A percentile compares a stretch with the other conserved stretches of the same genome.
phyloP scores from a whole-genome alignment of 208 protist species.

The Trypanosoma congolense region DNA sequence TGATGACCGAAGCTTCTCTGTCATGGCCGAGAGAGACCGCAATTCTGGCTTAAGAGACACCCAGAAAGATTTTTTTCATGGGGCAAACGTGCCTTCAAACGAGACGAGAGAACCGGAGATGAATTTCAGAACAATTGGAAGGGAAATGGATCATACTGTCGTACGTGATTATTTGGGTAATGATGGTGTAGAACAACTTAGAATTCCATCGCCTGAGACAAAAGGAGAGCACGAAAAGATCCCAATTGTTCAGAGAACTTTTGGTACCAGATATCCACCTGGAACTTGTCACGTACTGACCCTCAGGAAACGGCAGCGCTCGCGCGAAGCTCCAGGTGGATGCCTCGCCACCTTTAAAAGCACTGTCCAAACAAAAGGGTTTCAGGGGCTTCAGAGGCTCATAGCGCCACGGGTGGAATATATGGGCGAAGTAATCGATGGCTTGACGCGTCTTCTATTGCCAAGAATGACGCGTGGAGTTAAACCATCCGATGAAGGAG shows the following conservation, averaged over 20 bases:
- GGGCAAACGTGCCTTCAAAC: no score
- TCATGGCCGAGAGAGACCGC: no score
- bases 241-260: constrained; percentile 61
- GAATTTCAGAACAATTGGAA: no score
- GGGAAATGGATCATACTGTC: no score
- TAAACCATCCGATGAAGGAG: no score
- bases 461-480: constrained; percentile 42
- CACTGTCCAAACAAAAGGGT: constrained; percentile 62
- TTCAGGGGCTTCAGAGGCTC: constrained; percentile 68
- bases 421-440: constrained; percentile 25
- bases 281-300: constrained; percentile 48
- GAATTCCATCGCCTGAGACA: constrained; percentile 61
- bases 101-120: no score
- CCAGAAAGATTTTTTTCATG: no score
- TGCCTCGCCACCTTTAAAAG: constrained; percentile 29
- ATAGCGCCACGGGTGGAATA: constrained; percentile 32
- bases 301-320: constrained; percentile 53
- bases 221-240: constrained; percentile 51
- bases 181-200: constrained; percentile 40
- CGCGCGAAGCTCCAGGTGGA: constrained; percentile 24
- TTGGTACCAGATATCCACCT: constrained; percentile 63
- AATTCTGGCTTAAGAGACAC: no score
- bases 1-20: no score
- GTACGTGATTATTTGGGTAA: constrained; percentile 72
- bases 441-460: constrained; percentile 31